A percentile compares a stretch with the other conserved stretches of the same genome.
Conservation (phyloP, 805 yeast genomes). For the Kodamaea hsintzibuensis region DNA sequence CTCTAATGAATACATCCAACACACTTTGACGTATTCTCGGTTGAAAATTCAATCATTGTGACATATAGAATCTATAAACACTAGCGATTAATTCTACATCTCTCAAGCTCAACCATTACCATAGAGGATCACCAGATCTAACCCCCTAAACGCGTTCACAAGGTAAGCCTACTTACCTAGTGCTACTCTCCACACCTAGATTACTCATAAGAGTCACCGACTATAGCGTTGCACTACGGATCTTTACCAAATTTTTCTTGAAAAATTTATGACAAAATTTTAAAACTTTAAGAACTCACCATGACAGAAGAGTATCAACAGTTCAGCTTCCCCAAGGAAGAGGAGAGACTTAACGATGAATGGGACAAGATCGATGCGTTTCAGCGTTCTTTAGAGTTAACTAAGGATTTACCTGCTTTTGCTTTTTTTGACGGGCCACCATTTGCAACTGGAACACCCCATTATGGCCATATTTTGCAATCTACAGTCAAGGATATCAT, state of each 20-base stretch:
- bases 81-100: too few species aligned
- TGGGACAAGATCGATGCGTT: constrained; percentile 97
- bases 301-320: constrained; percentile 10
- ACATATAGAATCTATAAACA: neutral
- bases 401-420: constrained; percentile 83
- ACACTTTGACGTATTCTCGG: too few species aligned
- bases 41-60: neutral
- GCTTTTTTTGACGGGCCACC: constrained; percentile 99
- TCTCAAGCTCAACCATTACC: too few species aligned
- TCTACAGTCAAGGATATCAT: constrained; percentile 97
- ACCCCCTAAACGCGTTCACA: too few species aligned
- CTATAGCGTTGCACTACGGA: neutral
- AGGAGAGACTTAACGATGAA: constrained; percentile 71
- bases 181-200: too few species aligned
- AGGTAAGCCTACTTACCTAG: too few species aligned
- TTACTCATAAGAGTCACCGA: neutral
- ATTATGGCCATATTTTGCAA: constrained; percentile 95
- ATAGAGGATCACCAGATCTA: too few species aligned
- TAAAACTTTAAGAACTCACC: neutral
- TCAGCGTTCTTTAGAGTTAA: constrained; percentile 77
- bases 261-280: constrained; percentile 5
- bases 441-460: constrained; percentile 99
- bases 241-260: neutral
- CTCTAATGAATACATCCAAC: too few species aligned
- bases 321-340: constrained; percentile 86